Conservation (phyloP, 2,329 filamentous ascomycete species). For the Pseudofabraea citricarpa region DNA sequence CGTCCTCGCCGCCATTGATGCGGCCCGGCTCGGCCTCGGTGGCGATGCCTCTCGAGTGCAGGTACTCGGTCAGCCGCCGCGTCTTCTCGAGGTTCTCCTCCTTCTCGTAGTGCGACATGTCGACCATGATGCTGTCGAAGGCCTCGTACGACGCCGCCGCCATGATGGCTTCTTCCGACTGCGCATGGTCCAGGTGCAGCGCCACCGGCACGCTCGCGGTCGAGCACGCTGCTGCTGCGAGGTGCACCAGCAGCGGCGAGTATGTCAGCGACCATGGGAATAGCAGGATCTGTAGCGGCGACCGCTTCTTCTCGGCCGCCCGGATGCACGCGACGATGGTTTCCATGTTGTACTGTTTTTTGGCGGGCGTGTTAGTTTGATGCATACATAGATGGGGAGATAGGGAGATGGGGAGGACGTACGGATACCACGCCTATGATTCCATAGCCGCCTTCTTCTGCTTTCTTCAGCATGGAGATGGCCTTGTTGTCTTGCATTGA, state of each 20-base stretch:
- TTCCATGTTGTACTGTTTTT: slow-evolving; percentile 63
- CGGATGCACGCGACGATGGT: slow-evolving; percentile 62
- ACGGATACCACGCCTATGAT: slow-evolving; percentile 45
- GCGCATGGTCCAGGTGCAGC: slow-evolving; percentile 64
- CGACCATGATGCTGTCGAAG: slow-evolving; percentile 72
- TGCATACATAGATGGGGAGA: too few relatives aligned
- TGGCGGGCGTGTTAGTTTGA: slow-evolving; percentile 24
- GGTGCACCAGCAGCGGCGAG: slow-evolving; percentile 48
- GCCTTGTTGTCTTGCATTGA: slow-evolving; percentile 30
- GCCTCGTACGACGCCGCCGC: slow-evolving; percentile 49
- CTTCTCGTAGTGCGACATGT: slow-evolving; percentile 70
- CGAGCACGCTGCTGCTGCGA: slow-evolving; percentile 49
- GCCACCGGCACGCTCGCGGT: slow-evolving; percentile 53
- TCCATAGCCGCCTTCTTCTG: slow-evolving; percentile 49
- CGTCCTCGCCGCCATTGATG: slow-evolving; percentile 72
- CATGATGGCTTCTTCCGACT: slow-evolving; percentile 53
- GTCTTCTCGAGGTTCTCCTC: slow-evolving; percentile 65
- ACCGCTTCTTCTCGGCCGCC: slow-evolving; percentile 62
- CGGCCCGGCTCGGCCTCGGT: slow-evolving; percentile 68
- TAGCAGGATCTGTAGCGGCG: slow-evolving; percentile 64
- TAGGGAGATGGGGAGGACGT: background rate
- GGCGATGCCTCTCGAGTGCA: slow-evolving; percentile 59
- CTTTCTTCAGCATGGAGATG: slow-evolving; percentile 33
- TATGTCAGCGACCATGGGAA: slow-evolving; percentile 68
- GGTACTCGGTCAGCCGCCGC: slow-evolving; percentile 56